phyloP scores from a whole-genome alignment of 768 basidiomycete species.

The Leccinum uliginosum region DNA sequence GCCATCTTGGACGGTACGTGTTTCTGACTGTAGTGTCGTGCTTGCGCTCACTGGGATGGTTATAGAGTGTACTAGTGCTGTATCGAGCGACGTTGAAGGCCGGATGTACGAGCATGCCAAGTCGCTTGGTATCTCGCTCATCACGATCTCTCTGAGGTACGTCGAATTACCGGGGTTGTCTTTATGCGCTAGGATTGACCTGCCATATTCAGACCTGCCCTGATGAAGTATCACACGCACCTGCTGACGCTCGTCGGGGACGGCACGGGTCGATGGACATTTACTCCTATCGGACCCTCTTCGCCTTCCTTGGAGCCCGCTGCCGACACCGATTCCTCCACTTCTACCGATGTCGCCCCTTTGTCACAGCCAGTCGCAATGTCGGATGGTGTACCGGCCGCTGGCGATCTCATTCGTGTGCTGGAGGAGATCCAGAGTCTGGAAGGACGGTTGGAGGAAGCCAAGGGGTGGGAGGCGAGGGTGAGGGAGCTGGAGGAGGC shows the following conservation, averaged over 20 bases:
- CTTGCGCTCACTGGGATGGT: background rate
- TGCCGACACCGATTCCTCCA: background rate
- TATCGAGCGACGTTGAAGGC: conserved; percentile 94
- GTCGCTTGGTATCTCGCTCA: conserved; percentile 81
- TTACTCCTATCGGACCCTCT: background rate
- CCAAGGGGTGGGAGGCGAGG: conserved; percentile 25
- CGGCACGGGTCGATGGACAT: too few species aligned
- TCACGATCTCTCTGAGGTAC: conserved; percentile 86
- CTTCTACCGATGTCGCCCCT: background rate
- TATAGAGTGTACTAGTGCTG: conserved; percentile 89
- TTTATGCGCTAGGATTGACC: background rate
- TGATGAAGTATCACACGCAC: conserved; percentile 87
- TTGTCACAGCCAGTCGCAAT: background rate
- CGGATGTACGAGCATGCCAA: conserved; percentile 94
- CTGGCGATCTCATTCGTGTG: conserved; percentile 20
- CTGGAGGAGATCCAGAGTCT: conserved; percentile 26
- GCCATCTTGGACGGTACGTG: conserved; percentile 79
- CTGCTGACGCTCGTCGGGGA: too few species aligned
- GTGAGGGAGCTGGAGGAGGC: conserved; percentile 24
- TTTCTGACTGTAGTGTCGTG: background rate
- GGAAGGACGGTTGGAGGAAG: conserved; percentile 23
- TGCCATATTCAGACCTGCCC: conserved; percentile 49
- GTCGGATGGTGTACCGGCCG: background rate
- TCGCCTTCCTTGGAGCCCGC: background rate
- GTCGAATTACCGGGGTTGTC: conserved; percentile 11